Conservation (phyloP, 148 eudicot species). For the Nyssa sinensis region DNA sequence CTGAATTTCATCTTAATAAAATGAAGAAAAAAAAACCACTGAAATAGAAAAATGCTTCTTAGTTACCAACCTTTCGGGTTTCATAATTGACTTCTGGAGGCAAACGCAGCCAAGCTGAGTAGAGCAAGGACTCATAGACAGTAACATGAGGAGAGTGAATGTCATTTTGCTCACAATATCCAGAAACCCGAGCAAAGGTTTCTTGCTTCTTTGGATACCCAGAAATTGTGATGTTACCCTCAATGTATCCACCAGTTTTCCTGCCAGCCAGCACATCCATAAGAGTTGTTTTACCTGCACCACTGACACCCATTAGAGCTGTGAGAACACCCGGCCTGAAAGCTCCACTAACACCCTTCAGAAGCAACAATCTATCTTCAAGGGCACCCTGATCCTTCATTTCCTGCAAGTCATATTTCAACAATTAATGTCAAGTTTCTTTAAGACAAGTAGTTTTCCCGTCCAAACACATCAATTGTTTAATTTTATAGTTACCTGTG, state of each 20-base stretch:
- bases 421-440: no score
- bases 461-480: no score
- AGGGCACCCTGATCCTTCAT: constrained; percentile 66
- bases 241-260: constrained; percentile 78
- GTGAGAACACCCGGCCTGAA: constrained; percentile 85
- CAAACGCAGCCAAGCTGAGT: constrained; percentile 79
- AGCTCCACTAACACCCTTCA: constrained; percentile 74
- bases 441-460: no score
- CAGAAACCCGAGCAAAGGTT: constrained; percentile 75
- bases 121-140: constrained; percentile 67
- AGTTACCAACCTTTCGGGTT: constrained; percentile 53
- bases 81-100: constrained; percentile 52
- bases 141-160: constrained; percentile 86
- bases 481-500: constrained; percentile 42
- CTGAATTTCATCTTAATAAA: no score
- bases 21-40: no score
- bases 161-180: constrained; percentile 88
- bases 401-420: constrained; percentile 39
- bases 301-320: constrained; percentile 88
- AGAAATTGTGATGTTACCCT: constrained; percentile 63
- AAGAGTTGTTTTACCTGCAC: constrained; percentile 91
- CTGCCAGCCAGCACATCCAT: constrained; percentile 89
- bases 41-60: no score
- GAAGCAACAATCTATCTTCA: constrained; percentile 59
- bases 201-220: constrained; percentile 82